Conservation (phyloP, 78 protist genomes). For the Polysphondylium violaceum region DNA sequence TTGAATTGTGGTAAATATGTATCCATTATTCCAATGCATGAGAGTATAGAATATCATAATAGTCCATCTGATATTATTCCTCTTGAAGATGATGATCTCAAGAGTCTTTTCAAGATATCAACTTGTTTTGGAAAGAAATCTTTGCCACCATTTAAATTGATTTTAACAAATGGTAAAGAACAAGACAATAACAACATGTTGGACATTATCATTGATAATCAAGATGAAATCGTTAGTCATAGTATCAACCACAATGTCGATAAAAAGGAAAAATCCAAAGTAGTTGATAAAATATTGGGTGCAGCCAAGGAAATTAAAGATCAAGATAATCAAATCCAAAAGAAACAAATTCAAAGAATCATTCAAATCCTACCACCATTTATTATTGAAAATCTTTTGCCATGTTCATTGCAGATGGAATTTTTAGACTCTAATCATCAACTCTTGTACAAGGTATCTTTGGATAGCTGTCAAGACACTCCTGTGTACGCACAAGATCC, state of each 20-base stretch:
- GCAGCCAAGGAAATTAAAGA: too few relatives aligned
- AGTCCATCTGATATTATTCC: background rate
- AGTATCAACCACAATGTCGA: too few relatives aligned
- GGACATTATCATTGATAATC: too few relatives aligned
- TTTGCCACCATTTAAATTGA: constrained; percentile 22
- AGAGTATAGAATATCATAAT: constrained; percentile 5
- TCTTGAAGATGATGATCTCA: constrained; percentile 33
- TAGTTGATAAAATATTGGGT: too few relatives aligned
- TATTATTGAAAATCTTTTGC: constrained; percentile 44
- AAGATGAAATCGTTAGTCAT: too few relatives aligned
- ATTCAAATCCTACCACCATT: constrained; percentile 54
- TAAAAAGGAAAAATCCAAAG: too few relatives aligned
- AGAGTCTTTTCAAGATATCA: constrained; percentile 8
- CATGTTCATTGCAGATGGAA: constrained; percentile 14
- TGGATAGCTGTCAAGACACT: constrained; percentile 1
- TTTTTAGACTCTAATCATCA: background rate
- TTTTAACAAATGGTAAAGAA: constrained; percentile 28
- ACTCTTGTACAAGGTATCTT: background rate
- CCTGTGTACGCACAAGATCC: constrained; percentile 69
- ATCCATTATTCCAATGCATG: constrained; percentile 54
- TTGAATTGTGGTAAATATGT: constrained; percentile 18
- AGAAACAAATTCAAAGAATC: constrained; percentile 16
- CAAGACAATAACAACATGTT: too few relatives aligned
- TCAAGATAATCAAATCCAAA: too few relatives aligned
- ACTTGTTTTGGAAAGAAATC: too few relatives aligned